Base-by-base conservation (phyloP, 2,329 filamentous ascomycete species). In the Ampelomyces quisqualis region DNA sequence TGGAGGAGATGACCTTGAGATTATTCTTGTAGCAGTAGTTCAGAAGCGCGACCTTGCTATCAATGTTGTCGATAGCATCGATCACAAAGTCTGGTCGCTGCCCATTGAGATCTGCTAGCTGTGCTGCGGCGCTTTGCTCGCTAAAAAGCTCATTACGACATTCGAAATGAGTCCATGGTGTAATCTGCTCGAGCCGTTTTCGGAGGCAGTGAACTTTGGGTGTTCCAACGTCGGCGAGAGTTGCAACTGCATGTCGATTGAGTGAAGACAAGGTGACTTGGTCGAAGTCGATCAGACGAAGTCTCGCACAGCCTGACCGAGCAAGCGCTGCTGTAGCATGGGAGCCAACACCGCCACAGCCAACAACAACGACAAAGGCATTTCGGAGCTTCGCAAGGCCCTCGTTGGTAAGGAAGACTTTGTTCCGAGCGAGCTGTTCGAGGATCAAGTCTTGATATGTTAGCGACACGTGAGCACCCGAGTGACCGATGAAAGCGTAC, bases 61-160 rank as follows among this genome's bases (percentile, higher is more conserved):
- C 88, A 49, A 98, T 97, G 64, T 98, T 97, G 69, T 98, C 93
- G 53, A 98, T 98, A 15, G 91, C 94, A 69, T 98, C 93, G 23
- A 98, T 81, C n/a, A 98, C 82, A 60, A 85, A 98, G 57, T 91
- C 85, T 1, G 90, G 90, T 57, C 77, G 77, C 62, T 78, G 79
- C 11, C 75, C 81, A 52, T 73, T 70, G 83, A 88, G 90, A 0
- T 80, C 74, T 0, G 73, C 80, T 28, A 98, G 73, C 48, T 96
- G 73, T 8, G 71, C 65, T 5, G 79, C 77, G 0, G 90, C 90
- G 7, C 76, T 82, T 11, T 74, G 67, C 32, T 78, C 82, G 47
- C 82, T 82, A 67, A 94, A 96, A 34, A 97, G 84, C 64, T 95
- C 86, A 58, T 89, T 88, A 9, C 82, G 77, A 60, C 90, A 80